These are phyloP conservation scores for Colletotrichum eleusines DNA, from an alignment of 2,329 filamentous ascomycete species.

Conservation along the genomic window DNA sequence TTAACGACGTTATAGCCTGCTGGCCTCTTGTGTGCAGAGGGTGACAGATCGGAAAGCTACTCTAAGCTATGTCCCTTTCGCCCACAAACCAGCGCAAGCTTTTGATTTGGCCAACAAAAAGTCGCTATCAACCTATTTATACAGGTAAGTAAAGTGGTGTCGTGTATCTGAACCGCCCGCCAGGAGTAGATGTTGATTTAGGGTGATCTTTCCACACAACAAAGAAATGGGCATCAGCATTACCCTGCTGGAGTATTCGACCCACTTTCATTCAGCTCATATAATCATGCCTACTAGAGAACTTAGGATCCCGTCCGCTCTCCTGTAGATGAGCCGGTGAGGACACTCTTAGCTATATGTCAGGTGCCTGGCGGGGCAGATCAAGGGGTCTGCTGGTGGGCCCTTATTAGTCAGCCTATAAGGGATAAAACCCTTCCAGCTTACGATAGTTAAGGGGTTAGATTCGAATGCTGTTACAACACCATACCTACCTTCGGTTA, in stretches of 20 bases:
- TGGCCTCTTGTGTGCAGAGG: constrained; percentile 9
- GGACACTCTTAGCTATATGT: too few species aligned
- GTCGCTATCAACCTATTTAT: not conserved
- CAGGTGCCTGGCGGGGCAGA: too few species aligned
- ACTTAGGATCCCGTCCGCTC: constrained; percentile 27
- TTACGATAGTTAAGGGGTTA: too few species aligned
- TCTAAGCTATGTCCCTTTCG: not conserved
- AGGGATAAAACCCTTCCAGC: too few species aligned
- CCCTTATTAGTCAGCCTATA: too few species aligned
- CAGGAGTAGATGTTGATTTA: not conserved
- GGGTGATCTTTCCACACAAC: not conserved
- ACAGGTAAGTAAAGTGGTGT: not conserved
- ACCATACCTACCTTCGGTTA: too few species aligned
- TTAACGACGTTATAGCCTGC: constrained; percentile 9
- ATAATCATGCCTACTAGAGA: constrained; percentile 27
- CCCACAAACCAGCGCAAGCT: not conserved
- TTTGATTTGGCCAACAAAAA: not conserved
- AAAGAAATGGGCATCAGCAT: not conserved
- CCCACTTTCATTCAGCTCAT: not conserved
- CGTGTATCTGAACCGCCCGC: not conserved
- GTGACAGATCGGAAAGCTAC: not conserved
- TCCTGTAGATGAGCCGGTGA: constrained; percentile 12
- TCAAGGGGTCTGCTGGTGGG: too few species aligned
- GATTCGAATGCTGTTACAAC: too few species aligned
- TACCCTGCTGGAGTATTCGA: rapidly evolving